Conservation (phyloP, 2,329 filamentous ascomycete species). For the Endocalyx cinctus region DNA sequence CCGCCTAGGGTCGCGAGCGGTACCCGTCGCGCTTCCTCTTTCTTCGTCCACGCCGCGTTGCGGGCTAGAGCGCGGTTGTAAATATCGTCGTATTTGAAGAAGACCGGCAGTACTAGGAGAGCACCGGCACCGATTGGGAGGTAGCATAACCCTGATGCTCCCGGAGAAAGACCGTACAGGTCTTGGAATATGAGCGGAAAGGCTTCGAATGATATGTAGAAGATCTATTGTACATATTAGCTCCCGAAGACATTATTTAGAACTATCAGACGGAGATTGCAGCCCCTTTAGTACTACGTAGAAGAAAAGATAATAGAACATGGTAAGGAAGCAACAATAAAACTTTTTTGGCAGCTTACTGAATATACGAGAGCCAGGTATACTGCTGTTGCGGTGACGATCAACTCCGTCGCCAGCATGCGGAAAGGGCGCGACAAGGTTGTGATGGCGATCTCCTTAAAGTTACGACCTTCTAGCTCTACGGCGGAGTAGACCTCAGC, state of each 20-base stretch:
- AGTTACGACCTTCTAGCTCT: slow-evolving; percentile 56
- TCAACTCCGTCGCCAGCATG: slow-evolving; percentile 69
- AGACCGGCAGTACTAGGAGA: slow-evolving; percentile 53
- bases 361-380: slow-evolving; percentile 69
- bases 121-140: slow-evolving; percentile 64
- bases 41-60: slow-evolving; percentile 51
- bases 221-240: slow-evolving; percentile 36
- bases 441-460: slow-evolving; percentile 59
- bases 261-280: no score
- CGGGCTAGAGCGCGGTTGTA: slow-evolving; percentile 47
- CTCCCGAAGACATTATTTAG: no score
- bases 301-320: not conserved
- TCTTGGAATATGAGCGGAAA: slow-evolving; percentile 66
- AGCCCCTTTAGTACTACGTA: slow-evolving; percentile 2
- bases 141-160: slow-evolving; percentile 63
- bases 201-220: slow-evolving; percentile 71
- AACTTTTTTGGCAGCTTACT: no score
- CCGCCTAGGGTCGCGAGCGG: slow-evolving; percentile 69
- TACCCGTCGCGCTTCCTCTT: slow-evolving; percentile 64
- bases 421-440: slow-evolving; percentile 66
- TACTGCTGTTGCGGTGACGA: slow-evolving; percentile 64
- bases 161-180: slow-evolving; percentile 59
- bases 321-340: no score
- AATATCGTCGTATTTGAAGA: slow-evolving; percentile 60
- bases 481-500: slow-evolving; percentile 52